Percentiles rank a stretch among this genome's conserved stretches.
These are phyloP conservation scores for Endogone sp. DNA, from an alignment of 192 early-diverging fungal genomes.

Conservation along the genomic window DNA sequence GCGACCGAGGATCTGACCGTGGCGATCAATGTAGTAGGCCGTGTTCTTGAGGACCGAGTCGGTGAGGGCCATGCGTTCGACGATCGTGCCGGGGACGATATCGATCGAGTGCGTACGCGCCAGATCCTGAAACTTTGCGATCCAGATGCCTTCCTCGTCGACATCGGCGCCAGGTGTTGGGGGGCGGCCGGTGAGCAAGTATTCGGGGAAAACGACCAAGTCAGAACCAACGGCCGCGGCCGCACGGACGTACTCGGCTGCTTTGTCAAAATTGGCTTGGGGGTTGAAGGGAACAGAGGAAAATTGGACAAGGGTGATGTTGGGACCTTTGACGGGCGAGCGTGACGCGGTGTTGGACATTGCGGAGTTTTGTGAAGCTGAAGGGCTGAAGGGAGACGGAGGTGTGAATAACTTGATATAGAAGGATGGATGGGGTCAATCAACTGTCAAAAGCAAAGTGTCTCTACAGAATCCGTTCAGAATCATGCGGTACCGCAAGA, in stretches of 20 bases:
- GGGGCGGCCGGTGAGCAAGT: constrained; percentile 17
- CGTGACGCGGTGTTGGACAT: too few relatives aligned
- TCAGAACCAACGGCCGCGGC: background rate
- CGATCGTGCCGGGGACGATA: constrained; percentile 29
- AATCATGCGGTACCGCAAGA: too few relatives aligned
- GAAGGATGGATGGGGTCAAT: too few relatives aligned
- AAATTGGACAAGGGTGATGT: background rate
- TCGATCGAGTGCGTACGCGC: constrained; percentile 23
- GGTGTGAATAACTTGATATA: too few relatives aligned
- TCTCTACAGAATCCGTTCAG: too few relatives aligned
- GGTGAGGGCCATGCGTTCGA: constrained; percentile 11
- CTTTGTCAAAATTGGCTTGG: background rate
- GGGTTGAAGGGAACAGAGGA: background rate
- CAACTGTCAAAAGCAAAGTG: too few relatives aligned
- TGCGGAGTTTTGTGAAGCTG: too few relatives aligned
- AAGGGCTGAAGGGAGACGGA: too few relatives aligned
- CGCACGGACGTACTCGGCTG: background rate
- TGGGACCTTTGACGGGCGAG: background rate
- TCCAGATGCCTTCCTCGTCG: constrained; percentile 1
- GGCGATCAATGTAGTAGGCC: constrained; percentile 28
- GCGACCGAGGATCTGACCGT: constrained; percentile 12
- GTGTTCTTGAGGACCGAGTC: constrained; percentile 12
- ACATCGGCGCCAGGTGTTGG: background rate
- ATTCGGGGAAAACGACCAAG: constrained; percentile 4
- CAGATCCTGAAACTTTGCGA: constrained; percentile 6